phyloP scores from a whole-genome alignment of 345 rosid species.

The Ceriops decandra region DNA sequence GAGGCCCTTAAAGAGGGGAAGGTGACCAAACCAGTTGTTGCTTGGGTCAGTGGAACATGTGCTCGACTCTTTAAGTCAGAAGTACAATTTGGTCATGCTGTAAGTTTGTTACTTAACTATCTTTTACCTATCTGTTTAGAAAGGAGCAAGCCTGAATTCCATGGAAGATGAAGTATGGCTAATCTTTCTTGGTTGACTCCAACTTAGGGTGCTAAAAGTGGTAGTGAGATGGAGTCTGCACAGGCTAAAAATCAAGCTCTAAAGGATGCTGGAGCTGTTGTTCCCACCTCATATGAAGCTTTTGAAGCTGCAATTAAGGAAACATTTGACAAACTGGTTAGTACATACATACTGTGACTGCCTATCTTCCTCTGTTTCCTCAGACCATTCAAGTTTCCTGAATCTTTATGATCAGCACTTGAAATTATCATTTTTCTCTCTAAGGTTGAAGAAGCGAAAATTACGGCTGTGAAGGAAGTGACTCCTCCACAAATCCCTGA shows the following conservation, averaged over 20 bases:
- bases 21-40: constrained; percentile 90
- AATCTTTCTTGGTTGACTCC: constrained; percentile 18
- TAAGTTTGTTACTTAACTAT: constrained; percentile 41
- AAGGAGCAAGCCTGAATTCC: not conserved
- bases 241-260: constrained; percentile 98
- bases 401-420: constrained; percentile 4
- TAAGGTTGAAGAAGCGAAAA: constrained; percentile 75
- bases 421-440: constrained; percentile 8
- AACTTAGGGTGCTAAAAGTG: constrained; percentile 94
- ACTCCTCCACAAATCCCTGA: constrained; percentile 92
- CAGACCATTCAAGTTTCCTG: not conserved
- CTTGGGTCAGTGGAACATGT: constrained; percentile 99
- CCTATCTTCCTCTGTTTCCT: not conserved
- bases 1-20: constrained; percentile 95
- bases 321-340: constrained; percentile 82
- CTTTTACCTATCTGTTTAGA: constrained; percentile 2
- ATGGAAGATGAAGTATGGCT: not conserved
- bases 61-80: constrained; percentile 94
- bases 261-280: constrained; percentile 79
- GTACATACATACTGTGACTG: constrained; percentile 21
- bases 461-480: constrained; percentile 68
- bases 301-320: constrained; percentile 72
- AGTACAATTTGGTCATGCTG: constrained; percentile 99
- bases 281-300: constrained; percentile 90
- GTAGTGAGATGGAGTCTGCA: constrained; percentile 96